These are phyloP conservation scores for Microbotryum silenes-acaulis DNA, from an alignment of 1,284 basidiomycete species.

Conservation along the genomic window DNA sequence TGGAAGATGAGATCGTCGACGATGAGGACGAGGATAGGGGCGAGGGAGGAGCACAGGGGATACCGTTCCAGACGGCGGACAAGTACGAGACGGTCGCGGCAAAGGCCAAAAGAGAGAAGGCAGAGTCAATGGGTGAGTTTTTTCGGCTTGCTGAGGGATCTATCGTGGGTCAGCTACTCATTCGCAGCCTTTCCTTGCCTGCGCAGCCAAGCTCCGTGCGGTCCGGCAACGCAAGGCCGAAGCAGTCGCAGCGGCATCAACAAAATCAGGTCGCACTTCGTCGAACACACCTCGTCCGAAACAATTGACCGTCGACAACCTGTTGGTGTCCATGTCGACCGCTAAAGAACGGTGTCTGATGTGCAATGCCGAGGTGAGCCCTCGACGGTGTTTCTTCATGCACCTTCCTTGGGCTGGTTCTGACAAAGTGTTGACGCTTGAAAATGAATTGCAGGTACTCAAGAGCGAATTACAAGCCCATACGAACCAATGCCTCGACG, in stretches of 20 bases:
- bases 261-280: neutral
- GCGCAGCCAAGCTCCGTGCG: conserved; percentile 1
- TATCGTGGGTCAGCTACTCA: neutral
- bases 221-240: neutral
- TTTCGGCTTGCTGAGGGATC: neutral
- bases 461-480: neutral
- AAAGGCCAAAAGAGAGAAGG: conserved; percentile 12
- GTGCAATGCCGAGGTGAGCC: neutral
- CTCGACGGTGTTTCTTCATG: neutral
- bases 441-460: neutral
- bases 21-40: conserved; percentile 4
- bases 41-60: neutral
- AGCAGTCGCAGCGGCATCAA: neutral
- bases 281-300: too few relatives aligned
- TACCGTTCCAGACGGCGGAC: neutral
- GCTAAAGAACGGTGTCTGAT: neutral
- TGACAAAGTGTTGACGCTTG: too few relatives aligned
- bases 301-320: neutral
- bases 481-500: neutral
- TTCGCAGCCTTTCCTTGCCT: neutral
- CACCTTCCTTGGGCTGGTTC: too few relatives aligned
- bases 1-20: conserved; percentile 7
- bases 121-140: conserved; percentile 10
- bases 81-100: conserved; percentile 16
- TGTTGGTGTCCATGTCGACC: neutral